Conservation (phyloP, 2,329 filamentous ascomycete genomes). For the Neoascochyta sp. region DNA sequence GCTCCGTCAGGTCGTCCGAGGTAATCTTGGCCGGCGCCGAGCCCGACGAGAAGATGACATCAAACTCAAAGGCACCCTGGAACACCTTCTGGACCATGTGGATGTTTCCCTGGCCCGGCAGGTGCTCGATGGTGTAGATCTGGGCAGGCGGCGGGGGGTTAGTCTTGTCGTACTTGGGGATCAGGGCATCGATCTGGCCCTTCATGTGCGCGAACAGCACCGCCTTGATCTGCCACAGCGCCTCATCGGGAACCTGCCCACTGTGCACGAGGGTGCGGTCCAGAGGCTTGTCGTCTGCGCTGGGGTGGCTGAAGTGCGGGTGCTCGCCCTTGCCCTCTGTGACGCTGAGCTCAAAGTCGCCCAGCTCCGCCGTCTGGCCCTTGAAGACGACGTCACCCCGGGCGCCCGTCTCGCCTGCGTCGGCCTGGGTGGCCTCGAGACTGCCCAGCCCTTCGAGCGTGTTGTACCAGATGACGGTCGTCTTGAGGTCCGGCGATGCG, state of each 20-base stretch:
- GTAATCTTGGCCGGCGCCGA: constrained; percentile 57
- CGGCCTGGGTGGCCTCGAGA: constrained; percentile 58
- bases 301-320: constrained; percentile 57
- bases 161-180: constrained; percentile 55
- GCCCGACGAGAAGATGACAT: constrained; percentile 81
- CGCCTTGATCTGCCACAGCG: constrained; percentile 79
- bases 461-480: constrained; percentile 76
- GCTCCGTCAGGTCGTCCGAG: constrained; percentile 62
- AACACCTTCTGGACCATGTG: constrained; percentile 92
- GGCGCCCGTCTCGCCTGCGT: constrained; percentile 45
- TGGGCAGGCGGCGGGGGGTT: constrained; percentile 78
- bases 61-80: constrained; percentile 84
- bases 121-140: constrained; percentile 73
- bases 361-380: constrained; percentile 68
- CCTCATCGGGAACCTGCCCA: constrained; percentile 60
- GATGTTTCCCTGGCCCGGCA: constrained; percentile 68
- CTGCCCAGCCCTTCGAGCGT: constrained; percentile 72
- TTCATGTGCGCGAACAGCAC: constrained; percentile 63
- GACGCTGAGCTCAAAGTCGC: constrained; percentile 73
- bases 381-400: constrained; percentile 63
- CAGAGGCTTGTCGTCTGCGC: constrained; percentile 65
- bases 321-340: constrained; percentile 66
- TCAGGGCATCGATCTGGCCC: constrained; percentile 56
- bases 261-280: constrained; percentile 75
- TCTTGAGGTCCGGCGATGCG: constrained; percentile 63